phyloP scores from a whole-genome alignment of 768 basidiomycete genomes.

The Psilocybe sp. region DNA sequence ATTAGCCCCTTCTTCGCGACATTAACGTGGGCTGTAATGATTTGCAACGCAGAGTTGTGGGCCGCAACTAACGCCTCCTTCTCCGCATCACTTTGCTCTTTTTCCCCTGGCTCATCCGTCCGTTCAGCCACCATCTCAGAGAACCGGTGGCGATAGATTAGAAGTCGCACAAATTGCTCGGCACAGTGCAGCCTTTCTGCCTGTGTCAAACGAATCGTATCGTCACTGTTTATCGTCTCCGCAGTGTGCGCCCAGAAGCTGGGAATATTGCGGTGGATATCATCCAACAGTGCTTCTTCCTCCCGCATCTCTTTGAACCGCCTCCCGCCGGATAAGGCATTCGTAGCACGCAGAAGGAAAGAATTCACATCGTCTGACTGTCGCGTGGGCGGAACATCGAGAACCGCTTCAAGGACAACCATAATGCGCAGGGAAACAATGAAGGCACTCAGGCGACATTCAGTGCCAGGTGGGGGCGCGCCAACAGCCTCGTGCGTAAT shows the following conservation, averaged over 20 bases:
- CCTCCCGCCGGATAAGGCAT: constrained; percentile 60
- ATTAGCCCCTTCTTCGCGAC: constrained; percentile 87
- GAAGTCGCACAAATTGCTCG: constrained; percentile 82
- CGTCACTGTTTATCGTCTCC: constrained; percentile 79
- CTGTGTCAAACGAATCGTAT: constrained; percentile 88
- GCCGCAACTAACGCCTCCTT: constrained; percentile 75
- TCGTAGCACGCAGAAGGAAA: constrained; percentile 74
- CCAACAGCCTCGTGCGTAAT: constrained; percentile 72
- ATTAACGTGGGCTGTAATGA: constrained; percentile 79
- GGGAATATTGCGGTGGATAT: constrained; percentile 70
- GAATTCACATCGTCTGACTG: constrained; percentile 61
- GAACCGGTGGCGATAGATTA: constrained; percentile 88
- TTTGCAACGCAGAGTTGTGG: constrained; percentile 75
- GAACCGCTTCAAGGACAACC: constrained; percentile 84
- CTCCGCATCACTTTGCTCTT: constrained; percentile 67
- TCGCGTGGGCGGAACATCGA: constrained; percentile 76
- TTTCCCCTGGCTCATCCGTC: constrained; percentile 45
- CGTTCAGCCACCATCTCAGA: constrained; percentile 74
- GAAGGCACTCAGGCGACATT: constrained; percentile 80
- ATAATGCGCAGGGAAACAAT: constrained; percentile 73
- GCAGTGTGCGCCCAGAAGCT: constrained; percentile 77
- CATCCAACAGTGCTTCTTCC: constrained; percentile 79
- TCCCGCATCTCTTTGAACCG: constrained; percentile 68
- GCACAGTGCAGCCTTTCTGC: constrained; percentile 83
- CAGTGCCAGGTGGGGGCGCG: constrained; percentile 66